A percentile compares a stretch with the other conserved stretches of the same genome.
Conservation (phyloP, 2,329 filamentous ascomycete genomes). For the Beauveria brongniartii region DNA sequence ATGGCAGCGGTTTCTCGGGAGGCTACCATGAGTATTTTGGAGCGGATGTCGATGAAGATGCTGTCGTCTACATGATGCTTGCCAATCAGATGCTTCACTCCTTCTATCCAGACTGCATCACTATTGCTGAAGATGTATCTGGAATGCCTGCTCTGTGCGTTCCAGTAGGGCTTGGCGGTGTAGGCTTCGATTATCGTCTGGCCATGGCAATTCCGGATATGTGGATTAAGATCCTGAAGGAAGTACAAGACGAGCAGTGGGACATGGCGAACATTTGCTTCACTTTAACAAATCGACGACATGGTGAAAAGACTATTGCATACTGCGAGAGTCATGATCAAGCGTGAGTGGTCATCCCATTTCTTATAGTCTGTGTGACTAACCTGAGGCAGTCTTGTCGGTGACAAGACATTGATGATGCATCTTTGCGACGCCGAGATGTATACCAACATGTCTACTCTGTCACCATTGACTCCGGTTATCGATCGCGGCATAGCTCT, state of each 20-base stretch:
- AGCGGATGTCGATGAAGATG: slow-evolving; percentile 79
- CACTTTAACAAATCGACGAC: slow-evolving; percentile 84
- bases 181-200: slow-evolving; percentile 94
- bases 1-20: slow-evolving; percentile 79
- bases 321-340: slow-evolving; percentile 98
- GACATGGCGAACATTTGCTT: slow-evolving; percentile 78
- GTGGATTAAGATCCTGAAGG: slow-evolving; percentile 98
- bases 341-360: slow-evolving; percentile 55
- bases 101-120: slow-evolving; percentile 83
- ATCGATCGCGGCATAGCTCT: slow-evolving; percentile 87
- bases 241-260: slow-evolving; percentile 86
- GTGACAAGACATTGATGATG: slow-evolving; percentile 96
- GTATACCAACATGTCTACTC: slow-evolving; percentile 92
- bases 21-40: slow-evolving; percentile 99
- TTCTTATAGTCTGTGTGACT: slow-evolving; percentile 16
- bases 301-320: slow-evolving; percentile 96
- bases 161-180: slow-evolving; percentile 73
- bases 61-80: slow-evolving; percentile 88
- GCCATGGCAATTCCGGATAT: slow-evolving; percentile 98
- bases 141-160: slow-evolving; percentile 97
- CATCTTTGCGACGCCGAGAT: slow-evolving; percentile 95
- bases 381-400: slow-evolving; percentile 60
- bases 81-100: slow-evolving; percentile 92
- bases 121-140: slow-evolving; percentile 93
- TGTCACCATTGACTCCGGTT: slow-evolving; percentile 75